Base-by-base conservation (phyloP, 106 monocot species). In the Phalaenopsis equestris region DNA sequence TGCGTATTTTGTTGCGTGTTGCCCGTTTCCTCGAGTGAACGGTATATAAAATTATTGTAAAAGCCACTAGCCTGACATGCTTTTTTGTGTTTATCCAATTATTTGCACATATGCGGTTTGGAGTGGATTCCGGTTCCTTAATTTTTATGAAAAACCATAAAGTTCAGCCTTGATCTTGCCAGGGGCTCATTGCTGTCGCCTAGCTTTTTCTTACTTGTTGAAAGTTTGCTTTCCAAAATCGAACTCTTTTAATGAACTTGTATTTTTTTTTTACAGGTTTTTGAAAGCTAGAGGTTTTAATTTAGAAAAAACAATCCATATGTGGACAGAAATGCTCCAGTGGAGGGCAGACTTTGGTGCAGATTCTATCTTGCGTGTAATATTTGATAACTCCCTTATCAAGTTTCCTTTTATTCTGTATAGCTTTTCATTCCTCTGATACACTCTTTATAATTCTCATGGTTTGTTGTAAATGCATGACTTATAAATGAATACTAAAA, bases 291-390 rank as follows among this genome's bases (percentile, higher is more conserved):
- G 92, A 77, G 84, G 84, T 57, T 90, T 86, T 75, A 84, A 87
- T 75, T 47, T 87, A 61, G 92, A 92, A 41, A 89, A 87, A 82
- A 76, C 92, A 79, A 75, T 88, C n/a, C 73, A 76, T 2, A 92
- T 92, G 92, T 92, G 89, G 89, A 80, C 77, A 41, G 87, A 88
- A 57, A 92, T 92, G 92, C 82, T 92, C 42, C 58, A 75, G 37
- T 92, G 92, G 92, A 89, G 92, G 52, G 79, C 30, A 45, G 89
- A 92, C 19, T 92, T 89, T 77, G 84, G 85, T 67, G 83, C 87
- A 72, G 92, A 92, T 89, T 84, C 82, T 36, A 92, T 92, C 37
- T 41, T 89, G 65, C 75, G 87, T 77, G 92, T 92, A 75, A 80
- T 8, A 11, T 8, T 73, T n/a, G 47, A 55, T 45, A 41, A 45